Conservation (phyloP, 768 basidiomycete species). For the Floccularia luteovirens region DNA sequence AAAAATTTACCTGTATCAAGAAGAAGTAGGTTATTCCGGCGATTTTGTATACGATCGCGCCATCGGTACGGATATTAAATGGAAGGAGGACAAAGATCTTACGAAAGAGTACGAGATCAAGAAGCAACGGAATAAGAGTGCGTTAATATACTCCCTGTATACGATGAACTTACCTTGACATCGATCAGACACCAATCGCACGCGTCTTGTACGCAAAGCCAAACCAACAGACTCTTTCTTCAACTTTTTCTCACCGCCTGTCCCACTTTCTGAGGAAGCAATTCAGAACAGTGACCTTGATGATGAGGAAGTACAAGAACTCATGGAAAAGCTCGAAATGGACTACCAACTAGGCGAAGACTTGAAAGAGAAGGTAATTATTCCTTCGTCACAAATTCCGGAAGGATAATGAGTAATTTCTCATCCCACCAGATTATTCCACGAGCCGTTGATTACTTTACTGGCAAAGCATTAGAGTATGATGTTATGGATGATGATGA, state of each 20-base stretch:
- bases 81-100: conserved; percentile 98
- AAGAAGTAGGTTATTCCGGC: conserved; percentile 90
- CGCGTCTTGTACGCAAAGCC: conserved; percentile 78
- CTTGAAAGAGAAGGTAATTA: conserved; percentile 86
- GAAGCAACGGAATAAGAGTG: conserved; percentile 99
- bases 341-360: conserved; percentile 99
- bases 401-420: conserved; percentile 2
- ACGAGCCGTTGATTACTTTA: conserved; percentile 95
- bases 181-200: conserved; percentile 69
- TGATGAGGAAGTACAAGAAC: conserved; percentile 80
- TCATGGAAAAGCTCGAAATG: conserved; percentile 90
- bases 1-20: conserved; percentile 93
- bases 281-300: conserved; percentile 69
- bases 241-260: conserved; percentile 92
- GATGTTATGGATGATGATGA: conserved; percentile 57
- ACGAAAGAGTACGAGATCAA: conserved; percentile 98
- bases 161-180: conserved; percentile 1
- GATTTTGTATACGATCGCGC: conserved; percentile 97
- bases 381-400: conserved; percentile 2
- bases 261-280: conserved; percentile 59
- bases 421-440: conserved; percentile 75
- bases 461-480: conserved; percentile 89
- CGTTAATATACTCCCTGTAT: conserved; percentile 14
- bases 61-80: conserved; percentile 88
- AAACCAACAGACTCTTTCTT: conserved; percentile 95